Percentiles rank a stretch among this genome's conserved stretches.
Conservation (phyloP, 768 basidiomycete species). For the Xanthoconium purpureum region DNA sequence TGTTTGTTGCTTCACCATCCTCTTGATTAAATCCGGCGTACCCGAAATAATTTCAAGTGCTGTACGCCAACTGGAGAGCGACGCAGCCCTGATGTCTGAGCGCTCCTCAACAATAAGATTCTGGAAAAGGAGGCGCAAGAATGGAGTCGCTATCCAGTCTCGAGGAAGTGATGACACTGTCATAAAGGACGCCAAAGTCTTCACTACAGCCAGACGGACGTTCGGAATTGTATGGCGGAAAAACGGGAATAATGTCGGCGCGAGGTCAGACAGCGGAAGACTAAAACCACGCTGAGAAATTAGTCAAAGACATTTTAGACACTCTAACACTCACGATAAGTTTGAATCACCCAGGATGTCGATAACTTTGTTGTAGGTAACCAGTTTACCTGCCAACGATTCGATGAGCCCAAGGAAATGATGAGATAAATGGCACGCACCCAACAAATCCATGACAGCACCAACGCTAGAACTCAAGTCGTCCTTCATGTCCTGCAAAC, state of each 20-base stretch:
- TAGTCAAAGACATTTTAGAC: not conserved
- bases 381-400: conserved; percentile 63
- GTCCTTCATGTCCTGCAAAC: conserved; percentile 90
- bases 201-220: conserved; percentile 90
- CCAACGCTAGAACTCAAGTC: conserved; percentile 96
- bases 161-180: conserved; percentile 65
- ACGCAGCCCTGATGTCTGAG: conserved; percentile 72
- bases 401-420: conserved; percentile 1
- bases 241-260: conserved; percentile 90
- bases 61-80: conserved; percentile 69
- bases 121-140: conserved; percentile 86
- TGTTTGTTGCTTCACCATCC: conserved; percentile 52
- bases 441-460: conserved; percentile 95
- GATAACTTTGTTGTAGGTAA: conserved; percentile 76
- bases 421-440: conserved; percentile 39
- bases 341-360: conserved; percentile 63
- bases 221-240: conserved; percentile 95
- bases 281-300: conserved; percentile 36
- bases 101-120: conserved; percentile 93
- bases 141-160: conserved; percentile 76
- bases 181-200: conserved; percentile 86
- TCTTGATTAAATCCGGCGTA: conserved; percentile 48
- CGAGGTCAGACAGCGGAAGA: conserved; percentile 75
- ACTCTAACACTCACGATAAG: conserved; percentile 58
- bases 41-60: conserved; percentile 56